Evolutionary conservation across 305 asterid species (phyloP), one percentile per base, ranked within the genome.

Genomic region (Ajuga reptans): DNA sequence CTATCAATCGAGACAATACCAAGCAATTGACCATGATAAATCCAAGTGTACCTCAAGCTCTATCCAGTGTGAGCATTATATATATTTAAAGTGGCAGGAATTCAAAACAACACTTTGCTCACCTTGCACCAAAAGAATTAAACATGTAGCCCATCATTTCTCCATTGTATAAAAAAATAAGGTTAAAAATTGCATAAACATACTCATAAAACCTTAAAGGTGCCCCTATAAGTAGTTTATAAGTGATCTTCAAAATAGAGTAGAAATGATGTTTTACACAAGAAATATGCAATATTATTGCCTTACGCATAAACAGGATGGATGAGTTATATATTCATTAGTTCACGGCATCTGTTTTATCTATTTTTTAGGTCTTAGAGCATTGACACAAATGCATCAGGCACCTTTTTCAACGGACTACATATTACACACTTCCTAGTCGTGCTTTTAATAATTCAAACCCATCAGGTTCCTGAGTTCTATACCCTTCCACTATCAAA

Each of bases 21-120:
- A 17, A 29, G 50, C 27, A 63, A 58, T 14, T n/a, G 27, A 43
- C 52, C 24, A 9, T 50, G 51, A 54, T 16, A 54, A 64, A 64
- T 53, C 46, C 58, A 72, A 62, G 21, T 52, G 14, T 29, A 10
- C 70, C 64, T 24, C 64, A 29, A 42, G 64, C 21, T 42, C 67
- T 16, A 53, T 42, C 5, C 14, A 42, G 49, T 12, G 41, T 6
- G 39, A 21, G 45, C 37, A 54, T 33, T 34, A 33, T n/a, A 15
- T 14, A 16, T n/a, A 59, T 21, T n/a, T 10, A 4, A 11, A 8
- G 4, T 11, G 16, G 63, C 43, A 21, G 36, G 6, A 47, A 15
- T 42, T 33, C 31, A 4, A 64, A 31, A 17, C 34, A 62, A 18
- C 16, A 47, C 34, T 47, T 65, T 33, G 15, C 43, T 65, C 54